A percentile compares a stretch with the other conserved stretches of the same genome.
phyloP scores from a whole-genome alignment of 2,329 filamentous ascomycete genomes.

The Fusarium sp. region DNA sequence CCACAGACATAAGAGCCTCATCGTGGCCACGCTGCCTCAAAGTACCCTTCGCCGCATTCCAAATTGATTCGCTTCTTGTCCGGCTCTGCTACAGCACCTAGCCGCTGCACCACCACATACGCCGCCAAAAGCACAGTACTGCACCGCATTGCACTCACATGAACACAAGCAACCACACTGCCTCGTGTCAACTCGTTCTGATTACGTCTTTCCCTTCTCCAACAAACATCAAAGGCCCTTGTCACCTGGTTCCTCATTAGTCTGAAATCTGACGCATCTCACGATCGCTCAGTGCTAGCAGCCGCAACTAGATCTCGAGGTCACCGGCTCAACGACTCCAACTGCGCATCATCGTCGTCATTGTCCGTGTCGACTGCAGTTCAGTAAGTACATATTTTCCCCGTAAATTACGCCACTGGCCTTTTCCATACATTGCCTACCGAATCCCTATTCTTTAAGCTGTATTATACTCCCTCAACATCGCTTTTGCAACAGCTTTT shows the following conservation, averaged over 20 bases:
- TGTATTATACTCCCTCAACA: neutral
- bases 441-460: neutral
- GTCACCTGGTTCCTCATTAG: slow-evolving; percentile 25
- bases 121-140: slow-evolving; percentile 41
- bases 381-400: slow-evolving; percentile 35
- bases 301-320: slow-evolving; percentile 40
- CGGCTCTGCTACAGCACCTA: slow-evolving; percentile 37
- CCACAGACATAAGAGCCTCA: slow-evolving; percentile 33
- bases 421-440: slow-evolving; percentile 3
- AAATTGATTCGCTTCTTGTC: slow-evolving; percentile 32
- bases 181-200: slow-evolving; percentile 27
- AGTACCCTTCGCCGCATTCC: neutral
- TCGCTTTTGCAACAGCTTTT: slow-evolving; percentile 12
- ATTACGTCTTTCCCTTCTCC: slow-evolving; percentile 28
- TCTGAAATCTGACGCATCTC: slow-evolving; percentile 30
- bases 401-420: slow-evolving; percentile 8
- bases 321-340: slow-evolving; percentile 37
- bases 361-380: slow-evolving; percentile 24
- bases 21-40: slow-evolving; percentile 21
- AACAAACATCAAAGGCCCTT: slow-evolving; percentile 31
- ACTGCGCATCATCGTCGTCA: slow-evolving; percentile 42
- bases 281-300: slow-evolving; percentile 44
- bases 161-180: slow-evolving; percentile 41
- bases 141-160: slow-evolving; percentile 37
- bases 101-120: slow-evolving; percentile 43